Conservation (phyloP, 1,284 basidiomycete genomes). For the Cutaneotrichosporon sp. region DNA sequence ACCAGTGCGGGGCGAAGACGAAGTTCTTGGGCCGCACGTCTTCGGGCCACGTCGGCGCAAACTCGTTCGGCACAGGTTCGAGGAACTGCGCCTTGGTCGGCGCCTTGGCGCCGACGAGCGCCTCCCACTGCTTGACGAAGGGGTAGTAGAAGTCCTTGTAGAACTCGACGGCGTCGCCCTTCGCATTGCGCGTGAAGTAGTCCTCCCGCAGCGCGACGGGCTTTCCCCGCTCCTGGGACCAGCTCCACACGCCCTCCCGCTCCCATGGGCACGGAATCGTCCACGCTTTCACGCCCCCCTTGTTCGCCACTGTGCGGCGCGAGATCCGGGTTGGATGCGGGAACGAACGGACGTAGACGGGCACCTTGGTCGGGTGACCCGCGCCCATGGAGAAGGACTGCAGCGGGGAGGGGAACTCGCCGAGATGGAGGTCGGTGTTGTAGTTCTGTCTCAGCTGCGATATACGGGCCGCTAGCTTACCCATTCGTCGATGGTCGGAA, state of each 20-base stretch:
- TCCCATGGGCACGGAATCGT: conserved; percentile 76
- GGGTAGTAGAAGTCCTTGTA: conserved; percentile 82
- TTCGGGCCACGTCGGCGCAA: conserved; percentile 69
- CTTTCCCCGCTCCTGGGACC: conserved; percentile 64
- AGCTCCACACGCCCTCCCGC: conserved; percentile 89
- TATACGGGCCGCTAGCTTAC: conserved; percentile 29
- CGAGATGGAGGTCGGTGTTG: conserved; percentile 87
- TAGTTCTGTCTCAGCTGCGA: conserved; percentile 56
- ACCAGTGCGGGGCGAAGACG: conserved; percentile 86
- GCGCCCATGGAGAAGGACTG: conserved; percentile 79
- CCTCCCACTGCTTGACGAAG: conserved; percentile 67
- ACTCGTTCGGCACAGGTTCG: conserved; percentile 89
- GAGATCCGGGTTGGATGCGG: conserved; percentile 67
- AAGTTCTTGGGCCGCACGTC: conserved; percentile 64
- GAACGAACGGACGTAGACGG: conserved; percentile 72
- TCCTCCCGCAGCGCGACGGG: conserved; percentile 75
- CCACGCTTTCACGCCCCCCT: conserved; percentile 62
- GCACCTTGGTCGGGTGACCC: conserved; percentile 67
- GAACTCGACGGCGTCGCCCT: conserved; percentile 68
- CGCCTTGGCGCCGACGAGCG: conserved; percentile 52
- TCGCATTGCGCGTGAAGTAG: conserved; percentile 72
- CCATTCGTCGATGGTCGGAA: conserved; percentile 76
- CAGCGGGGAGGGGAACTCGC: conserved; percentile 71
- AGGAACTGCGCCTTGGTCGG: conserved; percentile 59
- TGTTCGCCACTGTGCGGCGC: conserved; percentile 50